These are phyloP conservation scores for Colletotrichum tamarilloi DNA, from an alignment of 2,329 filamentous ascomycete genomes.

Conservation along the genomic window DNA sequence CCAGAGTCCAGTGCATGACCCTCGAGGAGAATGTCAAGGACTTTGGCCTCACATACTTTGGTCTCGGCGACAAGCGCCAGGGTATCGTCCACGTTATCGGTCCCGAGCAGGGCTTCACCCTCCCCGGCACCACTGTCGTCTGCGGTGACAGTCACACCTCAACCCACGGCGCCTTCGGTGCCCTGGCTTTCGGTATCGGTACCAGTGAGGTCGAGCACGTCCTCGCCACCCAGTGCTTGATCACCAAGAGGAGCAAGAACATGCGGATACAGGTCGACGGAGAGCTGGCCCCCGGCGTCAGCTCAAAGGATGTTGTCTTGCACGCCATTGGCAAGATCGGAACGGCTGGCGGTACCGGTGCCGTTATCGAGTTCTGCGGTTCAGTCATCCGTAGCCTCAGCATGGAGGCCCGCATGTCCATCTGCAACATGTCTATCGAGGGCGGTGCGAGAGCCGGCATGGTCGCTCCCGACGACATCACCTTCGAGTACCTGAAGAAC, in stretches of 20 bases:
- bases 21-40: constrained; percentile 98
- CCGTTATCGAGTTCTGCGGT: constrained; percentile 97
- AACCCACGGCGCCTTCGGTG: constrained; percentile 95
- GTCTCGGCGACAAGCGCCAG: constrained; percentile 94
- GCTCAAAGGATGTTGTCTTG: constrained; percentile 94
- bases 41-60: constrained; percentile 97
- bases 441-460: constrained; percentile 94
- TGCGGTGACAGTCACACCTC: constrained; percentile 99
- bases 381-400: constrained; percentile 89
- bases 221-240: constrained; percentile 93
- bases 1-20: constrained; percentile 91
- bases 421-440: constrained; percentile 99
- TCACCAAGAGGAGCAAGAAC: constrained; percentile 96
- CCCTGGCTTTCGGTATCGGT: constrained; percentile 95
- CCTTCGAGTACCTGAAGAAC: constrained; percentile 95
- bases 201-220: constrained; percentile 99
- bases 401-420: constrained; percentile 98
- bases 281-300: constrained; percentile 88
- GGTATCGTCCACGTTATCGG: constrained; percentile 99
- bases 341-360: constrained; percentile 92
- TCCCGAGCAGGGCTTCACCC: constrained; percentile 97
- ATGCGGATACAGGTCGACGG: constrained; percentile 98
- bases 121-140: constrained; percentile 95
- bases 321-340: constrained; percentile 94
- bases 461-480: constrained; percentile 94